Conservation (phyloP, 352 stramenopile genomes). For the Poterioochromonas sp. region DNA sequence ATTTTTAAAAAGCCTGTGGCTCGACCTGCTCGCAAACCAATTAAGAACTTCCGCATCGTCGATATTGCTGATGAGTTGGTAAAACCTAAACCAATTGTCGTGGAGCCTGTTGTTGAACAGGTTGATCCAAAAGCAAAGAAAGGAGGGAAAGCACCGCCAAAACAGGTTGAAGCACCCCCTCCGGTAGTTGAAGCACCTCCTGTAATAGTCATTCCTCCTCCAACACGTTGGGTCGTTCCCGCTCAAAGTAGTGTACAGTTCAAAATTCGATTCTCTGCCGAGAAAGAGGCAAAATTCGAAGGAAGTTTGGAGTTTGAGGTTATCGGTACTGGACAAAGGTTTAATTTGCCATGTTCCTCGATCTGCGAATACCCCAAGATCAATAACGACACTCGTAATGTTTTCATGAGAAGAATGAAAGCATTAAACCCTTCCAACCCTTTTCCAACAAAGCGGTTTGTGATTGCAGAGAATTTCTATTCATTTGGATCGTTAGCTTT, state of each 20-base stretch:
- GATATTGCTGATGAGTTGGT: not conserved
- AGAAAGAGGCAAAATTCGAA: slow-evolving; percentile 65
- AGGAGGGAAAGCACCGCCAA: not conserved
- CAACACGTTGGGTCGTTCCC: slow-evolving; percentile 65
- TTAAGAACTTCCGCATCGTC: slow-evolving; percentile 9
- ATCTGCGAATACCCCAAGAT: slow-evolving; percentile 74
- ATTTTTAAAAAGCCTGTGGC: not conserved
- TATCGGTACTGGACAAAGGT: slow-evolving; percentile 63
- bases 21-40: slow-evolving; percentile 1
- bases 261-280: slow-evolving; percentile 64
- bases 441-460: slow-evolving; percentile 69
- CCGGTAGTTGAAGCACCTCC: not conserved
- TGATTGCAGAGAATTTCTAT: slow-evolving; percentile 71
- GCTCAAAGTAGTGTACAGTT: slow-evolving; percentile 56
- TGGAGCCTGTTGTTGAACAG: not conserved
- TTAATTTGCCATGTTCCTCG: slow-evolving; percentile 65
- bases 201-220: too few relatives aligned
- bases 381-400: slow-evolving; percentile 77
- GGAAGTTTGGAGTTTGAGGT: slow-evolving; percentile 76
- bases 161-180: slow-evolving; percentile 1
- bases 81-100: not conserved
- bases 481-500: slow-evolving; percentile 79
- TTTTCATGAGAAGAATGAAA: slow-evolving; percentile 86
- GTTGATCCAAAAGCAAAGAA: not conserved
- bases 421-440: slow-evolving; percentile 19